Evolutionary conservation across 306 rosid genomes (phyloP).

Genomic region (Alnus rubra): DNA sequence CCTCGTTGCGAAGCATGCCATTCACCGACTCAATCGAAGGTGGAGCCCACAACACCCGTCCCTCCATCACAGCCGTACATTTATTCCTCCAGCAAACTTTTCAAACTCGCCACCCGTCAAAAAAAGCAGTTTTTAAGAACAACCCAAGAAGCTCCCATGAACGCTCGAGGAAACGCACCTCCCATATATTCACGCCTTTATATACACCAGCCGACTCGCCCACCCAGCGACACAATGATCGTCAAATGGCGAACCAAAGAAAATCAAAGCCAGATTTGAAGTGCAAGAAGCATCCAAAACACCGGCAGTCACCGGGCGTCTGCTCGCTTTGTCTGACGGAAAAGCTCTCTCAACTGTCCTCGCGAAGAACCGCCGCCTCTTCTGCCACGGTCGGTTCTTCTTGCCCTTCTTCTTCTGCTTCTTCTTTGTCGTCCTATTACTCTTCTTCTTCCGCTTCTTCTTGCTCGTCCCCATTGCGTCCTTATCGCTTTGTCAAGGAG

Average conservation of each 20-base stretch:
- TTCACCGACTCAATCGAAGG: slow-evolving; percentile 28
- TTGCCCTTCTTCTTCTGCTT: slow-evolving; percentile 45
- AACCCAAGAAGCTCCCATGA: slow-evolving; percentile 44
- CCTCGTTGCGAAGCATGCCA: slow-evolving; percentile 14
- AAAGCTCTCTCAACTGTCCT: slow-evolving; percentile 43
- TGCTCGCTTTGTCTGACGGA: slow-evolving; percentile 75
- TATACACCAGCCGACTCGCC: no score
- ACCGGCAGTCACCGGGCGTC: slow-evolving; percentile 77
- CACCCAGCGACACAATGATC: neutral
- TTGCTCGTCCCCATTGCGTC: slow-evolving; percentile 49
- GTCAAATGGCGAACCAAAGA: slow-evolving; percentile 33
- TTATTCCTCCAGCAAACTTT: slow-evolving; percentile 29
- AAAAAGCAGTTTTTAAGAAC: slow-evolving; percentile 41
- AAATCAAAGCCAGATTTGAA: slow-evolving; percentile 23
- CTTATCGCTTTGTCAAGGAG: slow-evolving; percentile 5
- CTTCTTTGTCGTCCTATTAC: slow-evolving; percentile 36
- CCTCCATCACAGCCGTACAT: slow-evolving; percentile 45
- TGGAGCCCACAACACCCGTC: slow-evolving; percentile 22
- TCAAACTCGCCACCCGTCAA: slow-evolving; percentile 55
- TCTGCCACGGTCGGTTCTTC: neutral
- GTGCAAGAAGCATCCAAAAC: slow-evolving; percentile 84
- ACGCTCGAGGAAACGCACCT: slow-evolving; percentile 37
- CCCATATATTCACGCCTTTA: no score
- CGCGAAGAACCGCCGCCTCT: slow-evolving; percentile 5
- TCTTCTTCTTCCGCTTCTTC: slow-evolving; percentile 57